Evolutionary conservation across 768 basidiomycete genomes (phyloP).

Genomic region (Amanita thiersii): DNA sequence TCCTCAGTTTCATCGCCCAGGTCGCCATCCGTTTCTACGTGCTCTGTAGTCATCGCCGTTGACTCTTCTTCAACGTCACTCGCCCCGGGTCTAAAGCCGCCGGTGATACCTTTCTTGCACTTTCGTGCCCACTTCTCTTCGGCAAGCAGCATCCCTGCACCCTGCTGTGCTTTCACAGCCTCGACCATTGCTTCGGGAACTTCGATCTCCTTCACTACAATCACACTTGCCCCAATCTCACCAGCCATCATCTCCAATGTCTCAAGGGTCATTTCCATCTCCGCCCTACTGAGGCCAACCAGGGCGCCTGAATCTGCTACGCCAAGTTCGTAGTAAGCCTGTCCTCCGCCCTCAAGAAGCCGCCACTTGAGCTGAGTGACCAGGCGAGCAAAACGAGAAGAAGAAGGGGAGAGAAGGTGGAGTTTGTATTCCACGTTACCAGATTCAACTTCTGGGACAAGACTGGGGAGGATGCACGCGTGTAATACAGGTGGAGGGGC

Average conservation of each 20-base stretch:
- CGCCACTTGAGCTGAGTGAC: constrained; percentile 97
- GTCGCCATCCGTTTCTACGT: constrained; percentile 23
- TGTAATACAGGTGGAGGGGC: background rate
- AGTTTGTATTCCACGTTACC: constrained; percentile 96
- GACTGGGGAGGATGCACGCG: constrained; percentile 42
- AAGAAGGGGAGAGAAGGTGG: constrained; percentile 73
- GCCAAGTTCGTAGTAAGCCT: constrained; percentile 76
- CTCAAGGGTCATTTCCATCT: constrained; percentile 75
- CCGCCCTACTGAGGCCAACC: constrained; percentile 63
- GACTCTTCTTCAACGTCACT: constrained; percentile 21
- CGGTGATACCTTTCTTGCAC: constrained; percentile 17
- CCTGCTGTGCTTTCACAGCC: constrained; percentile 26
- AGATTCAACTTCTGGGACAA: constrained; percentile 73
- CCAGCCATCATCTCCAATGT: constrained; percentile 93
- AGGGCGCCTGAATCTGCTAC: constrained; percentile 86
- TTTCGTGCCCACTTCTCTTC: constrained; percentile 26
- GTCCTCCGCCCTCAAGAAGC: constrained; percentile 75
- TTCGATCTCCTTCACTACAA: constrained; percentile 84
- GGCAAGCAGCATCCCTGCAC: constrained; percentile 28
- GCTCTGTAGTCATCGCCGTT: constrained; percentile 30
- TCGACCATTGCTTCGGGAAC: constrained; percentile 50
- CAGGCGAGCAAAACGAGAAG: constrained; percentile 70
- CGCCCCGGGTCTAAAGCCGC: constrained; percentile 12
- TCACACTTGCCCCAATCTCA: constrained; percentile 87
- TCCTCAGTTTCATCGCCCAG: constrained; percentile 13